phyloP scores from a whole-genome alignment of 306 rosid species.

The Quercus mongolica region DNA sequence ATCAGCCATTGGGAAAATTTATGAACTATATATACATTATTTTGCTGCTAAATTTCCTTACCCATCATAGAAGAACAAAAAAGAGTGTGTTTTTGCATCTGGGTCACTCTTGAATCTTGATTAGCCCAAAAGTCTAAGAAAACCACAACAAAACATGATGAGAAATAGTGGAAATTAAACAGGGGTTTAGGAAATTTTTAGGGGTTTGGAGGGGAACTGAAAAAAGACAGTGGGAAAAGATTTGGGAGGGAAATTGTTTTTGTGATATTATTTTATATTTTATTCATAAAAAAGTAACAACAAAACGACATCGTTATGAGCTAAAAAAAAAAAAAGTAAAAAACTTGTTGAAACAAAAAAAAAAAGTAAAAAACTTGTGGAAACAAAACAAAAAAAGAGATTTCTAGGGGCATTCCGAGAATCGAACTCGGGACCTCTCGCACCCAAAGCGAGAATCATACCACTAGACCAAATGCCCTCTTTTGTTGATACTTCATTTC shows the following conservation, averaged over 20 bases:
- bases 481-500: no score
- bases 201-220: constrained; percentile 12
- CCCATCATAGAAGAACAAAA: background rate
- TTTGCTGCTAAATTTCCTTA: background rate
- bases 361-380: no score
- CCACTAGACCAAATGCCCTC: constrained; percentile 23
- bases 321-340: no score
- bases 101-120: background rate
- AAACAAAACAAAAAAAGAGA: background rate
- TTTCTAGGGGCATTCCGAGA: constrained; percentile 15
- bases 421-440: constrained; percentile 28
- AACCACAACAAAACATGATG: constrained; percentile 14
- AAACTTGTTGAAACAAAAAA: background rate
- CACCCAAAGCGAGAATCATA: constrained; percentile 25
- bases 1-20: background rate
- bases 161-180: no score
- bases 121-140: background rate
- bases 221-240: background rate
- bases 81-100: background rate
- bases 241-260: constrained; percentile 26
- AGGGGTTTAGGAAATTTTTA: no score
- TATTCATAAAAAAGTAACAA: no score
- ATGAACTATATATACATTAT: background rate
- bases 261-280: no score
- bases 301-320: no score